These are phyloP conservation scores for Trypanosomatidae sp. DNA, from an alignment of 208 protist species.

Conservation along the genomic window DNA sequence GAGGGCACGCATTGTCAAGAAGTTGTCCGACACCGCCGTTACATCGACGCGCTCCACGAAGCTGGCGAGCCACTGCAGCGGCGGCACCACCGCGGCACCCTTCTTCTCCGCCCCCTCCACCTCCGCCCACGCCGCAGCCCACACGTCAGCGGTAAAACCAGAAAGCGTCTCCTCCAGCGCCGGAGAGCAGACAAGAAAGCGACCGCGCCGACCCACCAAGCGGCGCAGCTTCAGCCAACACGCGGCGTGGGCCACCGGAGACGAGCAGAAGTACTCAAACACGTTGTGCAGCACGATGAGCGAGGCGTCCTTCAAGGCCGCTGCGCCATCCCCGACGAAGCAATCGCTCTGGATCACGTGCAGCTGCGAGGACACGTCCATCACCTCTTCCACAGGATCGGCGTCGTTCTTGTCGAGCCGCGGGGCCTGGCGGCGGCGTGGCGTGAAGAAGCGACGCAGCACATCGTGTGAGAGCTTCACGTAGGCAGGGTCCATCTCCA, in stretches of 20 bases:
- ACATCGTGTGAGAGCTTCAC: slow-evolving; percentile 26
- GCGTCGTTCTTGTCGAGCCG: slow-evolving; percentile 7
- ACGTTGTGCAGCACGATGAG: slow-evolving; percentile 88
- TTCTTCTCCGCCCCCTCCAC: background rate
- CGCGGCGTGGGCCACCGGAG: slow-evolving; percentile 44
- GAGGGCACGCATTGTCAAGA: slow-evolving; percentile 21
- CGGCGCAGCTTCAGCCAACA: slow-evolving; percentile 70
- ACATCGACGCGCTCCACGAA: slow-evolving; percentile 33
- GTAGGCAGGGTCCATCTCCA: slow-evolving; percentile 20
- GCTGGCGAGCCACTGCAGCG: slow-evolving; percentile 21
- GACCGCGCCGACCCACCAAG: slow-evolving; percentile 33
- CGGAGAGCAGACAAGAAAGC: slow-evolving; percentile 69
- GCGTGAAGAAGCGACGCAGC: slow-evolving; percentile 29
- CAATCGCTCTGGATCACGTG: slow-evolving; percentile 59
- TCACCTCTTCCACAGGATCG: background rate
- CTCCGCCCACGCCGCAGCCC: slow-evolving; percentile 11
- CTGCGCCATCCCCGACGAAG: slow-evolving; percentile 50
- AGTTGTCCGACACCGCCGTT: slow-evolving; percentile 13
- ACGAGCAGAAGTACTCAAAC: slow-evolving; percentile 80
- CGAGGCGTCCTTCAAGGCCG: slow-evolving; percentile 35
- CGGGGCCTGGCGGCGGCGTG: slow-evolving; percentile 18
- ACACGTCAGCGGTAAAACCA: slow-evolving; percentile 8
- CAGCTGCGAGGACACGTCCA: slow-evolving; percentile 8
- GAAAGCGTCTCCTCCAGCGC: slow-evolving; percentile 52
- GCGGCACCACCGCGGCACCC: background rate